Conservation (phyloP, 164 flowering plant species). For the Magnolia changhungtana region DNA sequence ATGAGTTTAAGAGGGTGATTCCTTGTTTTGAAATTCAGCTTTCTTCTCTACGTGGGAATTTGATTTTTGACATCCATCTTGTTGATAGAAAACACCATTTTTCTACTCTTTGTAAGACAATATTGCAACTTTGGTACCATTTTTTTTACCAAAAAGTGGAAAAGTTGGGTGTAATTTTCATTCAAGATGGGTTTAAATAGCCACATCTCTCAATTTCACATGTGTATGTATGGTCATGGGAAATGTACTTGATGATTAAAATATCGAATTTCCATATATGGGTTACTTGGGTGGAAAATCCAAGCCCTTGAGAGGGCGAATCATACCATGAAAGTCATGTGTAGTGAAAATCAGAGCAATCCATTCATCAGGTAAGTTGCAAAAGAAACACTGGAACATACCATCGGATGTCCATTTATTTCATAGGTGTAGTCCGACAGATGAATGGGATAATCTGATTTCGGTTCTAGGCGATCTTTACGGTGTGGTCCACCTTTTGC, state of each 20-base stretch:
- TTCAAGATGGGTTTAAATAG: background rate
- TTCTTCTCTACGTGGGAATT: background rate
- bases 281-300: background rate
- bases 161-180: background rate
- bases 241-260: no score
- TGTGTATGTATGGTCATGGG: background rate
- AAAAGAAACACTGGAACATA: no score
- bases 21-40: conserved; percentile 10
- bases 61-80: background rate
- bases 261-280: no score
- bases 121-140: background rate
- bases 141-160: background rate
- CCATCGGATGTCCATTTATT: no score
- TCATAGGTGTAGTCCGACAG: no score
- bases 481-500: no score
- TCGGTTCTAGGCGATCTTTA: no score
- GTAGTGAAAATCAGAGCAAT: no score
- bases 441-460: no score
- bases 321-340: no score
- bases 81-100: background rate
- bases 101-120: background rate
- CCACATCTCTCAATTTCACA: background rate
- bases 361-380: no score
- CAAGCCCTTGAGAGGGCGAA: background rate
- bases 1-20: conserved; percentile 6